Conservation (phyloP, 768 basidiomycete genomes). For the Hysterangium stoloniferum region DNA sequence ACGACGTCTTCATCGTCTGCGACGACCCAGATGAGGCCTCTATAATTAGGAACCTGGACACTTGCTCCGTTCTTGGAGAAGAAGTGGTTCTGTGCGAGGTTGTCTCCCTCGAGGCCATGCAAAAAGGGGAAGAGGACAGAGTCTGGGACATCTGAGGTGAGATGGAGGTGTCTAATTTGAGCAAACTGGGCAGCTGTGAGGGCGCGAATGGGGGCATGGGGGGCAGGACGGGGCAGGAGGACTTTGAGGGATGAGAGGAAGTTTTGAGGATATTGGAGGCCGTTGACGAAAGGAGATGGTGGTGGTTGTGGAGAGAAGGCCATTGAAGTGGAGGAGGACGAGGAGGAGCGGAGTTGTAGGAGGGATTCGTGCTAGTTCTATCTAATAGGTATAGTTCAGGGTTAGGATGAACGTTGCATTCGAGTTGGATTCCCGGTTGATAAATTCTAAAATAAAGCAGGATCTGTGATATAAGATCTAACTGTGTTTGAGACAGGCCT, state of each 20-base stretch:
- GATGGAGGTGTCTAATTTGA: slow-evolving; percentile 52
- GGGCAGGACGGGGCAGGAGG: slow-evolving; percentile 28
- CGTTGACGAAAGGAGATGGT: slow-evolving; percentile 9
- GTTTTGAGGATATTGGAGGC: slow-evolving; percentile 19
- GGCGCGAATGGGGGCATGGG: slow-evolving; percentile 34
- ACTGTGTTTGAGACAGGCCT: neutral
- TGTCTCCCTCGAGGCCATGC: slow-evolving; percentile 79
- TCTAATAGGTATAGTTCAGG: neutral
- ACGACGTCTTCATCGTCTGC: slow-evolving; percentile 54
- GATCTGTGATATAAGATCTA: neutral
- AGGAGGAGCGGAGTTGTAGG: slow-evolving; percentile 3
- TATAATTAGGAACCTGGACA: slow-evolving; percentile 36
- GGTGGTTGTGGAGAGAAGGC: too few relatives aligned
- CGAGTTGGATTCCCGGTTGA: too few relatives aligned
- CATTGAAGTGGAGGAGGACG: slow-evolving; percentile 20
- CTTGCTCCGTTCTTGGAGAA: slow-evolving; percentile 38
- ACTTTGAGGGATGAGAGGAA: slow-evolving; percentile 23
- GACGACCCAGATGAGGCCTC: slow-evolving; percentile 82
- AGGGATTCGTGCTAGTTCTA: neutral
- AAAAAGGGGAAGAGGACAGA: slow-evolving; percentile 81
- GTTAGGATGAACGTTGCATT: too few relatives aligned
- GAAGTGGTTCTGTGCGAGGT: slow-evolving; percentile 73
- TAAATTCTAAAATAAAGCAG: too few relatives aligned
- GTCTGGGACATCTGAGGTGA: slow-evolving; percentile 69
- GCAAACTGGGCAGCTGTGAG: slow-evolving; percentile 44